These are phyloP conservation scores for Aspergillus bombycis DNA, from an alignment of 2,329 filamentous ascomycete species.

Conservation along the genomic window DNA sequence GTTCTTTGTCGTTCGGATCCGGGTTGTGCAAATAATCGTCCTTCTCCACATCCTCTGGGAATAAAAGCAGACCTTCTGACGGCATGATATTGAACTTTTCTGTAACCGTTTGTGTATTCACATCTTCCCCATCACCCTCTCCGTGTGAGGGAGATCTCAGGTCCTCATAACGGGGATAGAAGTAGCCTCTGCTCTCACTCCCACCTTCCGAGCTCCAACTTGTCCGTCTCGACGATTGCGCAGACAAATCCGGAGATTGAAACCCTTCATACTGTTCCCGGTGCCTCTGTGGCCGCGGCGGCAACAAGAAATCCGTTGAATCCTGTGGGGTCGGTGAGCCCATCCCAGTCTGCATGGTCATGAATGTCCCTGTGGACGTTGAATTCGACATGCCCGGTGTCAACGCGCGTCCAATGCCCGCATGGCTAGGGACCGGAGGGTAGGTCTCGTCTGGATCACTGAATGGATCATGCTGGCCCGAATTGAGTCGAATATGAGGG, in stretches of 20 bases:
- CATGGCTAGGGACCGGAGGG: slow-evolving; percentile 21
- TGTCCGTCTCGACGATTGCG: slow-evolving; percentile 62
- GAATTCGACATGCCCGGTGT: slow-evolving; percentile 20
- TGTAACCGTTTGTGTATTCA: slow-evolving; percentile 73
- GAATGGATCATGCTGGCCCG: slow-evolving; percentile 58
- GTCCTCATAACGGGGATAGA: slow-evolving; percentile 63
- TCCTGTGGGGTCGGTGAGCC: slow-evolving; percentile 54
- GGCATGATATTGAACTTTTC: slow-evolving; percentile 75
- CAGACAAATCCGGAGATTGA: slow-evolving; percentile 54
- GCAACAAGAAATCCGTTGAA: slow-evolving; percentile 42
- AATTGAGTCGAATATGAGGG: slow-evolving; percentile 68
- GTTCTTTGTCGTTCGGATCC: slow-evolving; percentile 63
- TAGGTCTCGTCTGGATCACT: slow-evolving; percentile 39
- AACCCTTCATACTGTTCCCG: slow-evolving; percentile 54
- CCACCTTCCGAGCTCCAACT: slow-evolving; percentile 66
- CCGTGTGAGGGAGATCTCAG: slow-evolving; percentile 61
- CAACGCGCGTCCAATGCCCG: slow-evolving; percentile 28
- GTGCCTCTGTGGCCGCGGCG: slow-evolving; percentile 52
- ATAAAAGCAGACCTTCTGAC: slow-evolving; percentile 67
- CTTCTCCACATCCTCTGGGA: slow-evolving; percentile 73
- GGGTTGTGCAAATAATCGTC: slow-evolving; percentile 74
- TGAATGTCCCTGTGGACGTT: slow-evolving; percentile 35
- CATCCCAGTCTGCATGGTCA: slow-evolving; percentile 42
- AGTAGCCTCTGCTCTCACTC: slow-evolving; percentile 55
- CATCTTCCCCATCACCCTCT: slow-evolving; percentile 65